Base-by-base conservation (phyloP, 306 rosid genomes). In the Glycyrrhiza uralensis region DNA sequence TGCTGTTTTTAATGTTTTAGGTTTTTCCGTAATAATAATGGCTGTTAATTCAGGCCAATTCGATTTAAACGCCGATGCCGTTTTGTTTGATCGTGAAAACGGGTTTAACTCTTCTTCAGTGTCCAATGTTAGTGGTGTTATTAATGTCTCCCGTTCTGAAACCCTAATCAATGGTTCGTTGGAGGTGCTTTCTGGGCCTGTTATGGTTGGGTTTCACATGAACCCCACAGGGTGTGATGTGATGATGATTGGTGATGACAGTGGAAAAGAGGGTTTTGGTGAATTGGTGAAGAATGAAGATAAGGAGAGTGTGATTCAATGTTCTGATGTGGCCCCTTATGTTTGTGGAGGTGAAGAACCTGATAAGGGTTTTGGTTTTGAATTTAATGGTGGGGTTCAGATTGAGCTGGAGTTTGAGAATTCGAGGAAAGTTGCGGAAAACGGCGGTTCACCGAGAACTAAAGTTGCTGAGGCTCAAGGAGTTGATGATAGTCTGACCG, bases 11-110 rank as follows among this genome's bases (percentile, higher is more conserved):
- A n/a, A 1, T 58, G 55, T 73, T 75, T 80, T 77, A 81, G 86
- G 84, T 58, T 80, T n/a, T 72, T 78, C 0, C 0, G 46, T 69
- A 14, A 24, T 41, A 14, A 24, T 41, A 14, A 81, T 82, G 92
- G 76, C 85, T 61, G 44, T 15, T 8, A 61, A 66, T 80, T 52
- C 85, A 4, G 74, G 52, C 35, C 63, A 15, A 18, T 69, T 85
- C 13, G 87, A 84, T 84, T 80, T 91, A 10, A 78, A 86, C 55
- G 45, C 82, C 22, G 96, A 83, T 23, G 78, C 78, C 23, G 73
- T 61, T 72, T 69, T 77, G 75, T 45, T 46, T 60, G 87, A 76
- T 75, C 77, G 66, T 52, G 74, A 84, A 32, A 79, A 51, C 7
- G 88, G 75, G 59, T 33, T 77, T 44, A 52, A 33, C 13, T 36